phyloP scores from a whole-genome alignment of 1,284 basidiomycete genomes.

The Mycena citricolor region DNA sequence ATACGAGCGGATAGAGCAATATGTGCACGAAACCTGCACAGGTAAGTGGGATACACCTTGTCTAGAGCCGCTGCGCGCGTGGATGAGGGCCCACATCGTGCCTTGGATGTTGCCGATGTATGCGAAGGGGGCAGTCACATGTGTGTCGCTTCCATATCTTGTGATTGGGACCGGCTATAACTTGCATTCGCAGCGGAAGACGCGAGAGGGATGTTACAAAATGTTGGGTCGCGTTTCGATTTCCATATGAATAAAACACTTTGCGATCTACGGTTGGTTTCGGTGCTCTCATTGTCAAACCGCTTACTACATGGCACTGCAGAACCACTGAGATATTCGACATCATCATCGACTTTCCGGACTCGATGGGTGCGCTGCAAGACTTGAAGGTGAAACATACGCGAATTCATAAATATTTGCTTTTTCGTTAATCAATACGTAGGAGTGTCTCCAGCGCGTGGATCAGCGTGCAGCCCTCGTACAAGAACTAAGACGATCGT shows the following conservation, averaged over 20 bases:
- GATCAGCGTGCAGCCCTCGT: constrained; percentile 76
- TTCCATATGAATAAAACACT: constrained; percentile 89
- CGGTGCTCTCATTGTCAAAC: constrained; percentile 1
- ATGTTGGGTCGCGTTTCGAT: constrained; percentile 85
- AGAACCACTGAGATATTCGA: constrained; percentile 92
- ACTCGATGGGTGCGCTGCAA: constrained; percentile 82
- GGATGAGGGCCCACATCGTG: constrained; percentile 78
- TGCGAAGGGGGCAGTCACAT: constrained; percentile 58
- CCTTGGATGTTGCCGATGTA: constrained; percentile 84
- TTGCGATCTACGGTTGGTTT: constrained; percentile 74
- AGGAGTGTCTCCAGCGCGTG: constrained; percentile 79
- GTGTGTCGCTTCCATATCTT: constrained; percentile 45
- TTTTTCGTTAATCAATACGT: no score
- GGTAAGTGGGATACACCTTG: constrained; percentile 71
- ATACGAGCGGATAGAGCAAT: constrained; percentile 79
- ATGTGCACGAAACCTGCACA: constrained; percentile 65
- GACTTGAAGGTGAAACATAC: constrained; percentile 81
- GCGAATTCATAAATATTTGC: no score
- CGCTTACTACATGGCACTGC: no score
- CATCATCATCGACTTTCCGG: constrained; percentile 92
- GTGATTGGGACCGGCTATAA: no score
- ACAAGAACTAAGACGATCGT: constrained; percentile 65
- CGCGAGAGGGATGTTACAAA: constrained; percentile 69
- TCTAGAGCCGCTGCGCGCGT: constrained; percentile 61
- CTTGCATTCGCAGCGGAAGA: constrained; percentile 68